phyloP scores from a whole-genome alignment of 108 stramenopile species.

The Fragilaria crotonensis region DNA sequence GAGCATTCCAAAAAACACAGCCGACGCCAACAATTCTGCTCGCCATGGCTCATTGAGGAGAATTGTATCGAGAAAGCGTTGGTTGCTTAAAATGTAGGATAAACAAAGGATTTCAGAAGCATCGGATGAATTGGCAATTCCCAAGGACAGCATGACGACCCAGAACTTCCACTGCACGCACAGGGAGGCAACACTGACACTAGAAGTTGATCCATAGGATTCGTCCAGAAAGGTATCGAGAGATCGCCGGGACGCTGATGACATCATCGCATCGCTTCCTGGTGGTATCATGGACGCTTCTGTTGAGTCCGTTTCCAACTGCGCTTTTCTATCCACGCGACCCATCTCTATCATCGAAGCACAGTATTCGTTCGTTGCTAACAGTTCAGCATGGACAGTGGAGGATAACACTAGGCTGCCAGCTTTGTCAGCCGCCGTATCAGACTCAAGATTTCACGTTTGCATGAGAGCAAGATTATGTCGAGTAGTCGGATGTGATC shows the following conservation, averaged over 20 bases:
- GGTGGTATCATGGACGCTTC: background rate
- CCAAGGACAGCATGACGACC: constrained; percentile 57
- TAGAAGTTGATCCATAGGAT: background rate
- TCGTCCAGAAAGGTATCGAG: constrained; percentile 1
- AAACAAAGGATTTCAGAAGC: constrained; percentile 71
- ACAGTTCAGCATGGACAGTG: too few species aligned
- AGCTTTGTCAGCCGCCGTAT: too few species aligned
- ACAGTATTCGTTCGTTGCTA: too few species aligned
- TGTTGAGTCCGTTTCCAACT: too few species aligned
- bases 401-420: too few species aligned
- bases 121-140: constrained; percentile 66
- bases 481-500: too few species aligned
- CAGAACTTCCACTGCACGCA: constrained; percentile 28
- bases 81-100: constrained; percentile 59
- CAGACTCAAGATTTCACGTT: too few species aligned
- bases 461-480: too few species aligned
- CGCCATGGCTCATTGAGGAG: constrained; percentile 16
- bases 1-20: constrained; percentile 79
- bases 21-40: constrained; percentile 50
- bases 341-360: too few species aligned
- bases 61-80: constrained; percentile 24
- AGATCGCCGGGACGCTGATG: background rate
- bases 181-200: background rate
- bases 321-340: too few species aligned
- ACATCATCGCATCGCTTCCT: too few species aligned